A percentile compares a stretch with the other conserved stretches of the same genome.
Conservation (phyloP, 331 rosid genomes). For the Malus hybrid region DNA sequence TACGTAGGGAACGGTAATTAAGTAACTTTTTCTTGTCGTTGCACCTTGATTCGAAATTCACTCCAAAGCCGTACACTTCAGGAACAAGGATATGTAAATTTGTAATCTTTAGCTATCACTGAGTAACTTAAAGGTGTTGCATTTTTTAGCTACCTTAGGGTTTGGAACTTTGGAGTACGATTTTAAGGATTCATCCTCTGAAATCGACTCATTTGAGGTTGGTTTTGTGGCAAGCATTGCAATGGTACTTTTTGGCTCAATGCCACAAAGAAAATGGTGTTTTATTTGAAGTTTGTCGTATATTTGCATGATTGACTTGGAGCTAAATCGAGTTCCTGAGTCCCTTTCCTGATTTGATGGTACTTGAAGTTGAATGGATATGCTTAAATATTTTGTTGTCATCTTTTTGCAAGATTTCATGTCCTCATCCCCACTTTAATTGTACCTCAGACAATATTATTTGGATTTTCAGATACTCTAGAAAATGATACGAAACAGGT, state of each 20-base stretch:
- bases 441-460: background rate
- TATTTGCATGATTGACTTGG: background rate
- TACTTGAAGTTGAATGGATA: background rate
- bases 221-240: background rate
- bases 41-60: background rate
- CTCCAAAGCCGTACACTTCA: background rate
- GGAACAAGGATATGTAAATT: background rate
- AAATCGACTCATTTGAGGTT: background rate
- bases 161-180: background rate
- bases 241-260: background rate
- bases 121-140: background rate
- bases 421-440: background rate
- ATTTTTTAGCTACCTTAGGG: background rate
- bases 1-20: background rate
- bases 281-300: background rate
- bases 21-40: background rate
- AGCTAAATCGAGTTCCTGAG: background rate
- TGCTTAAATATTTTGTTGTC: background rate
- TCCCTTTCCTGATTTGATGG: background rate
- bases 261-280: background rate
- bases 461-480: constrained; percentile 16
- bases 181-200: background rate
- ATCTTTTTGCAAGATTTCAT: background rate
- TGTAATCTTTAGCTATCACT: background rate
- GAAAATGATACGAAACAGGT: constrained; percentile 20